Base-by-base conservation (phyloP, 208 protist species). In the Acanthamoeba triangularis region DNA sequence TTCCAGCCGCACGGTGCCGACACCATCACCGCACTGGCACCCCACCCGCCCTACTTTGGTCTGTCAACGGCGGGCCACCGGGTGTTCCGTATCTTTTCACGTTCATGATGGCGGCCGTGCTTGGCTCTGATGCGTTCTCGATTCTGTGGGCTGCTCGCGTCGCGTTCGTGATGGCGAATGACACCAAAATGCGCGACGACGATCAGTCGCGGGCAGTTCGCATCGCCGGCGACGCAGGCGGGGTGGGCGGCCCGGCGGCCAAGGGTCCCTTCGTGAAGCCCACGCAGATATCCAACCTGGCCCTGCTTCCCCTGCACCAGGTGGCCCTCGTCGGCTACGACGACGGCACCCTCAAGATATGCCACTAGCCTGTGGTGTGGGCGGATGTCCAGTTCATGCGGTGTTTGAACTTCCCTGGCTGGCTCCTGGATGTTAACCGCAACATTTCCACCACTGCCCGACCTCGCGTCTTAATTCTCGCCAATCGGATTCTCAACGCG, bases 301-400 rank as follows among this genome's bases (percentile, higher is more conserved):
- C 37, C 74, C 74, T 84, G 8, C 35, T 84, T 2, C 44, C 74
- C 1, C 35, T 84, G 8, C 74, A 84, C 44, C 74, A 84, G 74
- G 74, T 84, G 1, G 74, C 74, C 33, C 74, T 84, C 20, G 74
- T 84, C 8, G 74, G 74, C 35, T 84, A 84, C 74, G 74, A 84
- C 44, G 74, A 84, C 41, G 74, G 74, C 44, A 30, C 25, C 41
- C 35, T 84, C 35, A 44, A 49, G 74, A 52, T 84, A 25, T 84
- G 74, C 74, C 25, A 65, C 59, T 65, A n/a, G 23, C 16, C 59
- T 14, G 25, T 5, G 59, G 18, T n/a, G 5, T n/a, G n/a, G n/a
- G n/a, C n/a, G n/a, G n/a, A n/a, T n/a, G n/a, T n/a, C n/a, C n/a
- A n/a, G n/a, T 1, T 63, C 23, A 28, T 28, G 1, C 5, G 52